phyloP scores from a whole-genome alignment of 352 stramenopile species.

The Phytopythium sindhum region DNA sequence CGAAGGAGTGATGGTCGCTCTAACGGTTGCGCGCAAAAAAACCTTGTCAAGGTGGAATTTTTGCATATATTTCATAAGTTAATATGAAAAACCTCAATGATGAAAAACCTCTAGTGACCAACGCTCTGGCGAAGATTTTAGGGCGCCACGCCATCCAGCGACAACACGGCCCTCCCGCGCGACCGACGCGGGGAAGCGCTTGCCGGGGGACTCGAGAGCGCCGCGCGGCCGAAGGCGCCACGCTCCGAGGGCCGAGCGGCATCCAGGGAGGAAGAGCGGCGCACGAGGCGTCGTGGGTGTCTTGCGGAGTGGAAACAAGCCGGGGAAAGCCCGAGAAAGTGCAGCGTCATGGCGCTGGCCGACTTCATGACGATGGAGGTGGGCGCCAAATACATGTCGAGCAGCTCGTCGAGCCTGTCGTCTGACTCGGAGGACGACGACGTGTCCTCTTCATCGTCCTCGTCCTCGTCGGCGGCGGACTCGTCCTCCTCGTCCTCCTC shows the following conservation, averaged over 20 bases:
- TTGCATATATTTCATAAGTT: constrained; percentile 15
- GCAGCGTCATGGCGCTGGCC: constrained; percentile 56
- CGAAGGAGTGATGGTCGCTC: constrained; percentile 5
- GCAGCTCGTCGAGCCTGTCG: constrained; percentile 71
- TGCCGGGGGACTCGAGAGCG: constrained; percentile 6
- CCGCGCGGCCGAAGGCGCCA: constrained; percentile 7
- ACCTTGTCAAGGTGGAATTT: constrained; percentile 8
- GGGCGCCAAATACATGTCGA: constrained; percentile 75
- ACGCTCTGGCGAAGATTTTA: constrained; percentile 36
- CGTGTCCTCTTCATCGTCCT: constrained; percentile 42
- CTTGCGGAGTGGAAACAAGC: not conserved
- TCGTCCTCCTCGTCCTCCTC: constrained; percentile 35
- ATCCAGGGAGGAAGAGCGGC: not conserved
- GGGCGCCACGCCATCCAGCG: constrained; percentile 30
- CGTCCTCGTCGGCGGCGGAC: constrained; percentile 30
- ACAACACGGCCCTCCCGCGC: constrained; percentile 7
- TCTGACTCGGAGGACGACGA: constrained; percentile 63
- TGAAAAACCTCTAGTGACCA: constrained; percentile 27
- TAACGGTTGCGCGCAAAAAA: constrained; percentile 1
- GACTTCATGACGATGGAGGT: constrained; percentile 77
- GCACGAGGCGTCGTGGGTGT: not conserved
- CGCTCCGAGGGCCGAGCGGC: not conserved
- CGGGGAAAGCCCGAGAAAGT: not conserved
- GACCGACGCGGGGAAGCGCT: constrained; percentile 2
- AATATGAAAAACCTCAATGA: constrained; percentile 3